Evolutionary conservation across 352 stramenopile genomes (phyloP).

Genomic region (Globisporangium barbulae): DNA sequence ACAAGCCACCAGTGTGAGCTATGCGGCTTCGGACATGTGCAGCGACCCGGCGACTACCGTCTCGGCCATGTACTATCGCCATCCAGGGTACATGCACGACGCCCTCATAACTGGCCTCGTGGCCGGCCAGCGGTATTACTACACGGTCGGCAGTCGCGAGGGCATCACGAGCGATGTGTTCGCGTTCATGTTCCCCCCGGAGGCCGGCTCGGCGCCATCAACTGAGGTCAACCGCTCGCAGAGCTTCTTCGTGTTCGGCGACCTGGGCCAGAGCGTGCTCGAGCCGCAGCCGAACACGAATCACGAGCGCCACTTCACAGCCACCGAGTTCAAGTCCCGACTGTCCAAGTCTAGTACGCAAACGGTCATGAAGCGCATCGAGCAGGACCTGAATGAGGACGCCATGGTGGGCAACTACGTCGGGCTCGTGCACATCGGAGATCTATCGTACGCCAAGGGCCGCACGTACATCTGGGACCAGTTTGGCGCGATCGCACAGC

Average conservation of each 20-base stretch:
- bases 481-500: constrained; percentile 69
- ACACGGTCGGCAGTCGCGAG: constrained; percentile 32
- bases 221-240: constrained; percentile 6
- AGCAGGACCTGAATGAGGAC: constrained; percentile 25
- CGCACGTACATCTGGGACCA: constrained; percentile 77
- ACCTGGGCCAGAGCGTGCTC: constrained; percentile 24
- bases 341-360: constrained; percentile 13
- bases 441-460: constrained; percentile 67
- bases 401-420: constrained; percentile 25
- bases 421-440: constrained; percentile 70
- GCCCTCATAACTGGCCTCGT: constrained; percentile 24
- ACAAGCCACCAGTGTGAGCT: constrained; percentile 19
- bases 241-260: constrained; percentile 32
- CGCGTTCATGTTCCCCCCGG: constrained; percentile 28
- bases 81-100: constrained; percentile 35
- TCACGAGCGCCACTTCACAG: background rate
- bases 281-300: background rate
- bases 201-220: background rate
- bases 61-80: constrained; percentile 24
- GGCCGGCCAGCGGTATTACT: constrained; percentile 27
- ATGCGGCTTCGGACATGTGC: constrained; percentile 28
- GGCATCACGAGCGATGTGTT: constrained; percentile 25
- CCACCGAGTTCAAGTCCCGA: constrained; percentile 10
- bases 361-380: constrained; percentile 41
- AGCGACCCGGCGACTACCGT: constrained; percentile 16